phyloP scores from a whole-genome alignment of 192 early-diverging fungal species.

The Umbelopsis sp. region DNA sequence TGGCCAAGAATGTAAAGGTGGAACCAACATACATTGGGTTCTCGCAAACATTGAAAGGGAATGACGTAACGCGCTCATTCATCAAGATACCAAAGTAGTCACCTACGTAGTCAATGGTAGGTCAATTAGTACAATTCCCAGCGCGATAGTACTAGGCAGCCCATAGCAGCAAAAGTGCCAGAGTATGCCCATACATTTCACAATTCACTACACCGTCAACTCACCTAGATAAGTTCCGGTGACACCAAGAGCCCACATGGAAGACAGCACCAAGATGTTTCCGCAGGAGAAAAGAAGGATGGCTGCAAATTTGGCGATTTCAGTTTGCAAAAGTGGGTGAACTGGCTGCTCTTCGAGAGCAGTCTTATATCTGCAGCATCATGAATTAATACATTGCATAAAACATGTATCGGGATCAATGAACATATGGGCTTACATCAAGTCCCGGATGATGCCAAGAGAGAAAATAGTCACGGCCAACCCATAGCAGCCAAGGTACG shows the following conservation, averaged over 20 bases:
- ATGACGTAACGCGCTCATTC: constrained; percentile 81
- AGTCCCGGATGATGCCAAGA: constrained; percentile 83
- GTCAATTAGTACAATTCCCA: not conserved
- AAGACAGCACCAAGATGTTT: constrained; percentile 77
- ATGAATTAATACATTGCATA: not conserved
- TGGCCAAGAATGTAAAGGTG: constrained; percentile 82
- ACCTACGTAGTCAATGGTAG: constrained; percentile 45
- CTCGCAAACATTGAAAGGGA: constrained; percentile 90
- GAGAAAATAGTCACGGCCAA: constrained; percentile 82
- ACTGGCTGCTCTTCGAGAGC: constrained; percentile 74
- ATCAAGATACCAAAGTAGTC: constrained; percentile 96
- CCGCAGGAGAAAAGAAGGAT: constrained; percentile 59
- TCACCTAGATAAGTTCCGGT: constrained; percentile 89
- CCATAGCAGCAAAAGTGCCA: too few relatives aligned
- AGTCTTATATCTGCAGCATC: constrained; percentile 56
- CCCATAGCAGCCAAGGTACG: constrained; percentile 74
- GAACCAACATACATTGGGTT: constrained; percentile 98
- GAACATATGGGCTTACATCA: constrained; percentile 46
- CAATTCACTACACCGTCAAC: not conserved
- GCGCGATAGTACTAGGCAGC: not conserved
- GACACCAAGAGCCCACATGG: constrained; percentile 85
- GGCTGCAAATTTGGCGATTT: constrained; percentile 51
- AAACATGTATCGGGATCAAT: not conserved
- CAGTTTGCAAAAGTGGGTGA: constrained; percentile 48
- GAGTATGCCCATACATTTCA: not conserved